Evolutionary conservation across 2,329 filamentous ascomycete species (phyloP).

Genomic region (Pseudovirgaria hyperparasitica): DNA sequence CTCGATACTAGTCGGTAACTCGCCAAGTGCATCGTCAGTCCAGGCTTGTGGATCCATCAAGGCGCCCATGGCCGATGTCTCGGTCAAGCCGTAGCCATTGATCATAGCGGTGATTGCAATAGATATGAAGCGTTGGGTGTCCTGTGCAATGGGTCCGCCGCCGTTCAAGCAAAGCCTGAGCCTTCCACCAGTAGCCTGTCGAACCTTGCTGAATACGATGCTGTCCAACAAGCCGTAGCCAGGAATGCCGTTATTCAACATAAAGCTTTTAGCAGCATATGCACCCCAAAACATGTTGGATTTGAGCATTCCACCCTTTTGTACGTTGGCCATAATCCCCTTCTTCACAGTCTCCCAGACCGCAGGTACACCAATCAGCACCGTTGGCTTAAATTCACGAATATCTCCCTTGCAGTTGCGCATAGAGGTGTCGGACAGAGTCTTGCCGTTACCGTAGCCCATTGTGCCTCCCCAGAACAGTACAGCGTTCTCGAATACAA

Average conservation of each 20-base stretch:
- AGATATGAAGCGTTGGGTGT: conserved; percentile 83
- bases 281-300: conserved; percentile 68
- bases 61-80: conserved; percentile 77
- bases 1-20: conserved; percentile 65
- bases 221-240: conserved; percentile 61
- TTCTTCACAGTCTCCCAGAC: conserved; percentile 98
- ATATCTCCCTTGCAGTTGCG: conserved; percentile 90
- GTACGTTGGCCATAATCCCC: conserved; percentile 72
- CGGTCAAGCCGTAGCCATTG: conserved; percentile 83
- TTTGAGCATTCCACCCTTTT: conserved; percentile 54
- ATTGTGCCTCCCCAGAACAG: conserved; percentile 83
- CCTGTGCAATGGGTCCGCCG: conserved; percentile 76
- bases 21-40: conserved; percentile 64
- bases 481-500: conserved; percentile 85
- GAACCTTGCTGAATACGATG: conserved; percentile 84
- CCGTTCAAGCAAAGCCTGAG: conserved; percentile 90
- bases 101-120: conserved; percentile 92
- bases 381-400: conserved; percentile 75
- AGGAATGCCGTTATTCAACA: conserved; percentile 48
- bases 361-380: conserved; percentile 88
- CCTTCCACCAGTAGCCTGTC: conserved; percentile 75
- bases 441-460: conserved; percentile 85
- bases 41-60: conserved; percentile 75
- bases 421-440: conserved; percentile 73
- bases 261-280: conserved; percentile 46